These are phyloP conservation scores for Pisolithus thermaeus DNA, from an alignment of 1,284 basidiomycete genomes.

Conservation along the genomic window DNA sequence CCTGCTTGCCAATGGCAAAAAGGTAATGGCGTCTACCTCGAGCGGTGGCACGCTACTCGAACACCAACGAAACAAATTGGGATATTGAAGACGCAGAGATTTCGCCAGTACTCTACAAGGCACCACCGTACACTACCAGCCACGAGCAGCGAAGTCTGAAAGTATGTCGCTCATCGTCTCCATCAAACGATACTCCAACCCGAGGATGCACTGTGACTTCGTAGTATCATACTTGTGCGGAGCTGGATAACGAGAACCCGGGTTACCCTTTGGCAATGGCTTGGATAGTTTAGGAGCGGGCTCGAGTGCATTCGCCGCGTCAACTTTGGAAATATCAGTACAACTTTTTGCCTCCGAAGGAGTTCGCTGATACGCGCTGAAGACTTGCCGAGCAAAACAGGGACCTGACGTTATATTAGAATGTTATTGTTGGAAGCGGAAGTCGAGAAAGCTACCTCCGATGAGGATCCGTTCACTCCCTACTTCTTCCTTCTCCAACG, in stretches of 20 bases:
- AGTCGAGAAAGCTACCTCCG: constrained; percentile 26
- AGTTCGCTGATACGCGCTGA: constrained; percentile 14
- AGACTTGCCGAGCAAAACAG: constrained; percentile 26
- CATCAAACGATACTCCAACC: constrained; percentile 41
- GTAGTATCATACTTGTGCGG: constrained; percentile 17
- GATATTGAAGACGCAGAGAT: no score
- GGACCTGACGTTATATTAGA: constrained; percentile 6
- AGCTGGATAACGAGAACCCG: constrained; percentile 32
- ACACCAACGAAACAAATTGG: no score
- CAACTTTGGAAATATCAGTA: constrained; percentile 13
- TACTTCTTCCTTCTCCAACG: constrained; percentile 49
- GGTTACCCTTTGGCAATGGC: constrained; percentile 18
- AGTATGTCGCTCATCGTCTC: constrained; percentile 40
- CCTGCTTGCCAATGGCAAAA: no score
- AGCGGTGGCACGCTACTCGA: no score
- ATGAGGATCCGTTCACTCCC: constrained; percentile 56
- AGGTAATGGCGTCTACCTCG: no score
- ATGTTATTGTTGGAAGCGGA: background rate
- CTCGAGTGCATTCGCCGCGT: constrained; percentile 22
- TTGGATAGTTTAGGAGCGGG: constrained; percentile 18
- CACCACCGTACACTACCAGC: constrained; percentile 23
- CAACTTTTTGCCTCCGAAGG: background rate
- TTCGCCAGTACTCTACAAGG: no score
- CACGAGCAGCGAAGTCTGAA: constrained; percentile 32
- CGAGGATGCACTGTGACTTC: constrained; percentile 40